Conservation (phyloP, 805 yeast species). For the Yamadazyma tumulicola region DNA sequence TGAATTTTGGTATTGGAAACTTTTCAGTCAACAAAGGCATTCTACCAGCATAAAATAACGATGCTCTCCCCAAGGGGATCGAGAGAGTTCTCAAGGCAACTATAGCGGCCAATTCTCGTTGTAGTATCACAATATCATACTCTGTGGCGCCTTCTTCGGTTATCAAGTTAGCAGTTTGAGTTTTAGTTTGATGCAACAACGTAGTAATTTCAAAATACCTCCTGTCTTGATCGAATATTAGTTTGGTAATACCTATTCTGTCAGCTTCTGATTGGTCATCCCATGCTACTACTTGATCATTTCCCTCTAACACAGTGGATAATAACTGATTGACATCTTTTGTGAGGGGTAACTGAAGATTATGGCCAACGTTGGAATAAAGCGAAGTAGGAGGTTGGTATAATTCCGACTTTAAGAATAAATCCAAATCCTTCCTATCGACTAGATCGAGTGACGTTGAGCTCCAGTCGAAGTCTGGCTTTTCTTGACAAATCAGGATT, state of each 20-base stretch:
- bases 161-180: constrained; percentile 49
- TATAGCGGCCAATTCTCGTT: constrained; percentile 55
- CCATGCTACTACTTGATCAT: constrained; percentile 55
- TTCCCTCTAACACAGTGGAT: constrained; percentile 33
- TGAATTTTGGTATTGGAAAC: constrained; percentile 73
- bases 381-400: constrained; percentile 14
- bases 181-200: constrained; percentile 64
- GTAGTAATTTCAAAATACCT: constrained; percentile 75
- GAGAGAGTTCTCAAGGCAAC: constrained; percentile 72
- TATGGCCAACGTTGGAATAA: constrained; percentile 6
- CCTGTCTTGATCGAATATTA: constrained; percentile 74
- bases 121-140: constrained; percentile 51
- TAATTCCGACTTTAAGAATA: constrained; percentile 17
- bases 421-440: constrained; percentile 63
- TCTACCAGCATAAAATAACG: constrained; percentile 63
- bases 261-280: constrained; percentile 72
- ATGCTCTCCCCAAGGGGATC: constrained; percentile 75
- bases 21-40: constrained; percentile 82
- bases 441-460: constrained; percentile 49
- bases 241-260: constrained; percentile 59
- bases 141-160: constrained; percentile 45
- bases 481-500: constrained; percentile 50
- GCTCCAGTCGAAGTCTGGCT: constrained; percentile 48
- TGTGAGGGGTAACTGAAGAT: constrained; percentile 1
- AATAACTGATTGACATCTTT: constrained; percentile 41